These are phyloP conservation scores for Trichophyton verrucosum DNA, from an alignment of 2,329 filamentous ascomycete species.

Conservation along the genomic window DNA sequence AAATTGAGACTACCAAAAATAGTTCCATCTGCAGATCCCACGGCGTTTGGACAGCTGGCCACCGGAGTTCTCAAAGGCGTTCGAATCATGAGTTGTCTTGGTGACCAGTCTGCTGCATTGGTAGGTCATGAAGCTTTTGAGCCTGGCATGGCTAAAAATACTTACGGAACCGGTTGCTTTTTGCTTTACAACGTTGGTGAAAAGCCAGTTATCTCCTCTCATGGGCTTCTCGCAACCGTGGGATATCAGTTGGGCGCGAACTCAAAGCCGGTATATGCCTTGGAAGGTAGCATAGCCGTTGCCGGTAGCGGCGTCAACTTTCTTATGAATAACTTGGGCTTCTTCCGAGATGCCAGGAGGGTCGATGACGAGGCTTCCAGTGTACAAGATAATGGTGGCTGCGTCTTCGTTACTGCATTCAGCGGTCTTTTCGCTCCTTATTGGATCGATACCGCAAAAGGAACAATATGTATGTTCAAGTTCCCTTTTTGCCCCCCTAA, in stretches of 20 bases:
- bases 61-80: conserved; percentile 55
- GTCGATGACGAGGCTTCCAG: conserved; percentile 52
- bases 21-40: conserved; percentile 62
- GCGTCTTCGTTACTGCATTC: conserved; percentile 81
- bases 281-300: conserved; percentile 75
- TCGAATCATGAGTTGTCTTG: conserved; percentile 69
- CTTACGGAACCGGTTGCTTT: conserved; percentile 83
- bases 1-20: conserved; percentile 73
- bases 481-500: background rate
- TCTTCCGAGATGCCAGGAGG: conserved; percentile 49
- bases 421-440: conserved; percentile 85
- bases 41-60: conserved; percentile 57
- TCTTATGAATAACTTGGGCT: conserved; percentile 52
- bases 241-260: conserved; percentile 68
- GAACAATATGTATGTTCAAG: conserved; percentile 46
- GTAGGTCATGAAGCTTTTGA: conserved; percentile 77
- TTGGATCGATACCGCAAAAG: conserved; percentile 87
- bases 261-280: conserved; percentile 59
- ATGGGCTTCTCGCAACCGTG: conserved; percentile 73
- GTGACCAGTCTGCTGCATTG: conserved; percentile 75
- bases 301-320: conserved; percentile 72
- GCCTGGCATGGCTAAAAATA: conserved; percentile 77
- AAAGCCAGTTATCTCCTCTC: conserved; percentile 71
- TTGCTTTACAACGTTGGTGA: conserved; percentile 77
- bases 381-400: conserved; percentile 65